Evolutionary conservation across 164 flowering plant species (phyloP).

Genomic region (Amborella trichopoda): DNA sequence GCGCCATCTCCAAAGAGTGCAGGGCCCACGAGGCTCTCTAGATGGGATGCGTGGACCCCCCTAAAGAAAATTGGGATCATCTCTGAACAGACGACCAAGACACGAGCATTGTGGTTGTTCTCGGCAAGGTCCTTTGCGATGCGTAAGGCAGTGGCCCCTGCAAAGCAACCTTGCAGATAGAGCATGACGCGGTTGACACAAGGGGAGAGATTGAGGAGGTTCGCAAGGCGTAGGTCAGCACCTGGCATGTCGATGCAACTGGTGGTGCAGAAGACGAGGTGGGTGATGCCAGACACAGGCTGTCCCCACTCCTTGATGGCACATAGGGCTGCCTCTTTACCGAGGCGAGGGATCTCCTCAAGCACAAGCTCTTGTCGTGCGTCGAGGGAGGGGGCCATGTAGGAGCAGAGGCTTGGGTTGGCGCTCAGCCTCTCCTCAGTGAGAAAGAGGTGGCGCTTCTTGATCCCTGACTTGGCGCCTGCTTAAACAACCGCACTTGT

Average conservation of each 20-base stretch:
- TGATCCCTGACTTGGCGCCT: conserved; percentile 12
- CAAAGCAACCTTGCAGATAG: conserved; percentile 13
- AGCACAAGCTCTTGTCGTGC: conserved; percentile 13
- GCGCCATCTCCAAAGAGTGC: conserved; percentile 13
- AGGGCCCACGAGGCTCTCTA: conserved; percentile 11
- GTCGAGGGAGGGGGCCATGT: conserved; percentile 13
- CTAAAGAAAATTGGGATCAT: conserved; percentile 11
- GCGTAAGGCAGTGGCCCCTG: conserved; percentile 13
- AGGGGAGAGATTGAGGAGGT: conserved; percentile 11
- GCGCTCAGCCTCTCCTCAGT: conserved; percentile 9
- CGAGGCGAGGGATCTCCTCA: conserved; percentile 10
- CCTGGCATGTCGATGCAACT: conserved; percentile 16
- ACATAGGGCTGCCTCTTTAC: conserved; percentile 11
- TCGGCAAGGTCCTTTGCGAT: conserved; percentile 15
- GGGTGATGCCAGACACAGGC: conserved; percentile 12
- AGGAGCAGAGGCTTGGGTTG: conserved; percentile 9
- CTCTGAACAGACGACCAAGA: conserved; percentile 12
- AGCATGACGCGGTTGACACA: conserved; percentile 8
- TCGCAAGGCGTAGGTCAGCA: conserved; percentile 12
- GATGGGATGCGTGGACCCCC: conserved; percentile 8
- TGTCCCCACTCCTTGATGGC: conserved; percentile 16
- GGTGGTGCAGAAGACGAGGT: conserved; percentile 14
- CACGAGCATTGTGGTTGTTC: conserved; percentile 10
- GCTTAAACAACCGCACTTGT: background rate
- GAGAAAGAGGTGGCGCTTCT: conserved; percentile 10